These are phyloP conservation scores for Daldinia eschscholtzii DNA, from an alignment of 2,329 filamentous ascomycete species.

Conservation along the genomic window DNA sequence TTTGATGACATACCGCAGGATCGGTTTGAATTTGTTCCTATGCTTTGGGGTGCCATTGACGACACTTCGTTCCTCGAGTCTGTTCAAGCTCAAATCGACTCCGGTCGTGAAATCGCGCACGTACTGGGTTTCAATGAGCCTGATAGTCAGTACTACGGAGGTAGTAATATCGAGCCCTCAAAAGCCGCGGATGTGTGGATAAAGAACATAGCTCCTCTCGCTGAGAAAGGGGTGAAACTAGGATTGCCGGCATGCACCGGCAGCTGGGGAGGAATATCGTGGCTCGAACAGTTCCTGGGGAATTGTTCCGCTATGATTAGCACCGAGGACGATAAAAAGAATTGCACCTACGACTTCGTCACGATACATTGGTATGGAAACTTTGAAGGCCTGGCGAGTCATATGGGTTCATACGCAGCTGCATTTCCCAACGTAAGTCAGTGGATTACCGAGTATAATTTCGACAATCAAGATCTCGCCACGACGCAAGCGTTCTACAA, in stretches of 20 bases:
- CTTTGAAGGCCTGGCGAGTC: constrained; percentile 75
- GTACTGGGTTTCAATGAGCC: constrained; percentile 86
- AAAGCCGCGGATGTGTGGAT: constrained; percentile 78
- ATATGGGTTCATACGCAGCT: constrained; percentile 70
- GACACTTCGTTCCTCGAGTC: constrained; percentile 72
- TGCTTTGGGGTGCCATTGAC: constrained; percentile 77
- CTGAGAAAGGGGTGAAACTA: constrained; percentile 72
- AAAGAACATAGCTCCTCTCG: constrained; percentile 76
- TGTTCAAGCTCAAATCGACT: constrained; percentile 67
- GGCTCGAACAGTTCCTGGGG: constrained; percentile 75
- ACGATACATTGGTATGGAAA: constrained; percentile 77
- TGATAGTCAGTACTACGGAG: constrained; percentile 73
- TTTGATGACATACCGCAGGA: constrained; percentile 64
- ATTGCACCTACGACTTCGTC: constrained; percentile 74
- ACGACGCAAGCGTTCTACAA: constrained; percentile 77
- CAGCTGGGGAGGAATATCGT: constrained; percentile 68
- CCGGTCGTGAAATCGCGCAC: constrained; percentile 71
- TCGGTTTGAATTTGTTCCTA: constrained; percentile 80
- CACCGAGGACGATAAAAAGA: constrained; percentile 54
- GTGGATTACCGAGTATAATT: constrained; percentile 85
- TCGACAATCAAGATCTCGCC: constrained; percentile 66
- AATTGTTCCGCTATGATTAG: constrained; percentile 73
- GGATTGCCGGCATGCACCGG: constrained; percentile 80
- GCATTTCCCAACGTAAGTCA: constrained; percentile 71
- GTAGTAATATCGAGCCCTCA: constrained; percentile 70